These are phyloP conservation scores for Nakazawaea laoshanensis DNA, from an alignment of 805 yeast species.

Conservation along the genomic window DNA sequence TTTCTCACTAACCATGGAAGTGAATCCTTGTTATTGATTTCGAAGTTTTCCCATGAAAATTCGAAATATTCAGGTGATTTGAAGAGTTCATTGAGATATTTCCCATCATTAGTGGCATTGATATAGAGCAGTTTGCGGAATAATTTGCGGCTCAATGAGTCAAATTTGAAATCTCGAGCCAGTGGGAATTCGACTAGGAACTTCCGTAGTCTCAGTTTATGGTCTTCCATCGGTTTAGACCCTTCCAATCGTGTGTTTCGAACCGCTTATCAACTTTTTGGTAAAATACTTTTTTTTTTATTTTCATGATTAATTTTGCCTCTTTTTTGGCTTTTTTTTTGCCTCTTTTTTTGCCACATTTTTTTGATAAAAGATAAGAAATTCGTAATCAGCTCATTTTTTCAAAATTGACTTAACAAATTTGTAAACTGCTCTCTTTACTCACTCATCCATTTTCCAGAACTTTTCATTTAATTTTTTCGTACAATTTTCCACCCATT, in stretches of 20 bases:
- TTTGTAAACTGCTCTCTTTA: too few species aligned
- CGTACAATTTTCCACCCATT: too few species aligned
- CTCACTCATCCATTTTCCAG: too few species aligned
- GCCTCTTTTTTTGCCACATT: background rate
- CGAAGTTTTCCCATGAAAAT: too few species aligned
- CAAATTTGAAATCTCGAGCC: conserved; percentile 22
- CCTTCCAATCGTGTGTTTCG: background rate
- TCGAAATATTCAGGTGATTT: background rate
- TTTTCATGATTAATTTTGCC: background rate
- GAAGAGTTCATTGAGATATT: conserved; percentile 30
- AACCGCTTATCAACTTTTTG: background rate
- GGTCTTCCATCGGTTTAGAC: background rate
- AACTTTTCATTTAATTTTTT: too few species aligned
- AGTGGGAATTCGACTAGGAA: conserved; percentile 31
- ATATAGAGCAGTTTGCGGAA: conserved; percentile 34
- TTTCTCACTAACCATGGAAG: conserved; percentile 6
- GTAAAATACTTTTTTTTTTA: too few species aligned
- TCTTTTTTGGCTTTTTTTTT: background rate
- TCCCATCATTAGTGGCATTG: conserved; percentile 33
- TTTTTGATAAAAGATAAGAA: too few species aligned
- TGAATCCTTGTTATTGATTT: background rate
- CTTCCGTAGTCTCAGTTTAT: background rate
- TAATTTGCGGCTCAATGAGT: conserved; percentile 19
- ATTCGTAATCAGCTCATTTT: too few species aligned
- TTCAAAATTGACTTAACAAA: too few species aligned